Evolutionary conservation across 305 asterid species (phyloP).

Genomic region (Striga hermonthica): DNA sequence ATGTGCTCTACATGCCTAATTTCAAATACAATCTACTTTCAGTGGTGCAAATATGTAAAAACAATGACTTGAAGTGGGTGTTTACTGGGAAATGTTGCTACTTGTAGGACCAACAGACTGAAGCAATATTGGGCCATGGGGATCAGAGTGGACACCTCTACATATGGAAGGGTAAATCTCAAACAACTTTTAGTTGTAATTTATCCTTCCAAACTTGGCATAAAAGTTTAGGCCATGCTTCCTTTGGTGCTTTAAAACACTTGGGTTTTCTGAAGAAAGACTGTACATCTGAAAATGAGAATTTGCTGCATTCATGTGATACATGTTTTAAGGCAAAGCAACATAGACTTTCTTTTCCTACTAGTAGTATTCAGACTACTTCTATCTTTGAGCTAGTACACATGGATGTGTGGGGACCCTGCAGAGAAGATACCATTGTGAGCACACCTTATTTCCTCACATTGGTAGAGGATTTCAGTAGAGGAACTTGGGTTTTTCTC

Average conservation of each 20-base stretch:
- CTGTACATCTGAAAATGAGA: background rate
- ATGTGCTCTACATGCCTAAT: too few relatives aligned
- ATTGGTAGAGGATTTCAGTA: background rate
- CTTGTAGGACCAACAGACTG: too few relatives aligned
- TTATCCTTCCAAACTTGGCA: too few relatives aligned
- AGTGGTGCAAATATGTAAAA: too few relatives aligned
- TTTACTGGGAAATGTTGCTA: too few relatives aligned
- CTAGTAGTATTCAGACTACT: background rate
- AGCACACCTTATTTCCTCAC: background rate
- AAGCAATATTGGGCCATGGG: too few relatives aligned
- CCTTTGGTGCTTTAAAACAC: background rate
- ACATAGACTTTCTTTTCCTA: background rate
- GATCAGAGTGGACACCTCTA: too few relatives aligned
- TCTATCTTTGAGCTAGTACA: background rate
- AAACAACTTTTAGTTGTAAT: too few relatives aligned
- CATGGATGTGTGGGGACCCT: constrained; percentile 20
- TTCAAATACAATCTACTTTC: too few relatives aligned
- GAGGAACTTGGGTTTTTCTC: background rate
- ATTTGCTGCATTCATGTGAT: background rate
- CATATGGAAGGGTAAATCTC: too few relatives aligned
- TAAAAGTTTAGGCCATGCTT: background rate
- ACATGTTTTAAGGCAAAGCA: background rate
- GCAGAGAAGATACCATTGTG: background rate
- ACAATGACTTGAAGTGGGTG: too few relatives aligned
- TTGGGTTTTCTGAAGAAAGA: background rate